Evolutionary conservation across 306 rosid species (phyloP), one percentile per base, ranked within the genome.

Genomic region (Aeschynomene evenia): DNA sequence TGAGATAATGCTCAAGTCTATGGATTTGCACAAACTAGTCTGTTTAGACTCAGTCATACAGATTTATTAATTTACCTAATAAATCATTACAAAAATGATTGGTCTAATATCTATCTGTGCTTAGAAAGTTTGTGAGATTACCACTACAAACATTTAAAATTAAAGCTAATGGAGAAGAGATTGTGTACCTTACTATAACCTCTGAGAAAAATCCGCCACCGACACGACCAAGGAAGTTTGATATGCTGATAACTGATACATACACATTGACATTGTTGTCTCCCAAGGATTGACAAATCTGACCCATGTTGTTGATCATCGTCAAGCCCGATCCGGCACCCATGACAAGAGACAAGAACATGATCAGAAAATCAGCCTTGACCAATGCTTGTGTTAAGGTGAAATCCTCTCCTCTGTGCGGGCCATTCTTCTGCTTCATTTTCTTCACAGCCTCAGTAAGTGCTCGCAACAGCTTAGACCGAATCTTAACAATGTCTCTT

Each of bases 161-260:
- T 9, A 60, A 37, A 11, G 8, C 6, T 18, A 18, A 55, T 19
- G 22, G 63, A 20, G 63, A 2, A 43, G 31, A 66, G 16, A 22
- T 48, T 19, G 5, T n/a, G n/a, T 13, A 91, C 96, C 98, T 92
- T 61, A 83, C 84, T 50, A 90, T 66, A 63, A 90, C 52, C 81
- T 93, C 96, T 1, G 96, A 93, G 77, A 90, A 82, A 78, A 76
- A 93, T 59, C 98, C 96, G 0, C 93, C 96, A 22, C 88, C 96
- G 31, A 92, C 90, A 21, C 96, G 98, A 59, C 98, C 96, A 2
- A 93, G 93, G 84, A 90, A 93, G 83, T 93, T 93, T 72, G 91
- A 93, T 60, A 93, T 79, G 72, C 98, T 93, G 74, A 93, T 80
- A 83, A 88, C 53, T 29, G 98, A 90, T 6, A 93, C 82, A 23